Conservation (phyloP, 495 filamentous ascomycete genomes). For the Evernia prunastri region DNA sequence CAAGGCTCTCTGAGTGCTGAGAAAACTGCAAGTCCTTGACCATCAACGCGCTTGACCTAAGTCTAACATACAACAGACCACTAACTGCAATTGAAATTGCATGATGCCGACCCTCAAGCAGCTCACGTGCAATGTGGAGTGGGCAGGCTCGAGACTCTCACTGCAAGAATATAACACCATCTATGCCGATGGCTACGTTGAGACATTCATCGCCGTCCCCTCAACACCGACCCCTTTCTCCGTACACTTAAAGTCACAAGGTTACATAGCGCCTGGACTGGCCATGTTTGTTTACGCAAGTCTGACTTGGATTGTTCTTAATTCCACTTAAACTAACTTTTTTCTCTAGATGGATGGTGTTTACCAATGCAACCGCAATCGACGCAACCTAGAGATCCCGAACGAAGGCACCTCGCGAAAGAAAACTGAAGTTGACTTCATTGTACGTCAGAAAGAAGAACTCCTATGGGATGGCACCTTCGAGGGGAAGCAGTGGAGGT, state of each 20-base stretch:
- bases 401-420: slow-evolving; percentile 11
- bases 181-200: slow-evolving; percentile 42
- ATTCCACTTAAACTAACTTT: background rate
- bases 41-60: background rate
- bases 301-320: background rate
- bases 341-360: slow-evolving; percentile 36
- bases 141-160: slow-evolving; percentile 28
- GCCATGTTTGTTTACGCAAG: slow-evolving; percentile 41
- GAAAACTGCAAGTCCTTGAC: background rate
- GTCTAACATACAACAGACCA: background rate
- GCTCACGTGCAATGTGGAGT: slow-evolving; percentile 39
- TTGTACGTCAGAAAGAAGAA: slow-evolving; percentile 42
- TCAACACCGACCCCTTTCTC: slow-evolving; percentile 31
- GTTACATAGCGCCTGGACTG: slow-evolving; percentile 41
- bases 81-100: background rate
- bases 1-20: background rate
- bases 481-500: slow-evolving; percentile 39
- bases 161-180: slow-evolving; percentile 38
- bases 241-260: slow-evolving; percentile 36
- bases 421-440: slow-evolving; percentile 35
- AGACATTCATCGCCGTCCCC: slow-evolving; percentile 41
- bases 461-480: slow-evolving; percentile 32
- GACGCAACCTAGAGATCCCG: slow-evolving; percentile 30
- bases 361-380: slow-evolving; percentile 46
- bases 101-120: slow-evolving; percentile 45